Percentiles rank a stretch among this genome's conserved stretches.
These are phyloP conservation scores for Pichia cephalocereana DNA, from an alignment of 805 yeast species.

Conservation along the genomic window DNA sequence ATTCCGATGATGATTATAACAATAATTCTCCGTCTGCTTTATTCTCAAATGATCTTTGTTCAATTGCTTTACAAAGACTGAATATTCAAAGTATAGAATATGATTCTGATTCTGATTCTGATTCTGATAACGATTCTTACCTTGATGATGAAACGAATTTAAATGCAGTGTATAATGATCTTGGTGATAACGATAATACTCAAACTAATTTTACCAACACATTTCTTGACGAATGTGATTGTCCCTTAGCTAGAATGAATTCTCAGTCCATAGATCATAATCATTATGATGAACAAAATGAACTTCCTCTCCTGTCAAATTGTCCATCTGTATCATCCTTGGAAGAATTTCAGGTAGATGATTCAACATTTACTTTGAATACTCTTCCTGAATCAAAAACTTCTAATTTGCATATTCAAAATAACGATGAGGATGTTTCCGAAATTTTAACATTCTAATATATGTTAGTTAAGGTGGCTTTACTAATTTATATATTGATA, in stretches of 20 bases:
- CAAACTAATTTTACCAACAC: neutral
- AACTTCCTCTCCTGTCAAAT: slow-evolving; percentile 21
- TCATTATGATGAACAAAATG: slow-evolving; percentile 3
- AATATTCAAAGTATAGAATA: neutral
- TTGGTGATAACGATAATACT: neutral
- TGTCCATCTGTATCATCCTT: slow-evolving; percentile 23
- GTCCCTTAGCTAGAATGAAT: slow-evolving; percentile 1
- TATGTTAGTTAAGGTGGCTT: neutral
- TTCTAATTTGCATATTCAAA: neutral
- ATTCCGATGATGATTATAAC: neutral
- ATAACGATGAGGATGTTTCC: neutral
- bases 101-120: neutral
- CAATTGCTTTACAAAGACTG: slow-evolving; percentile 1
- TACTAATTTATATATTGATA: neutral
- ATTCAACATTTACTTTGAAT: neutral
- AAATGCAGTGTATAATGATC: neutral
- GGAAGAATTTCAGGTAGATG: slow-evolving; percentile 11
- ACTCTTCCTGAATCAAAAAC: neutral
- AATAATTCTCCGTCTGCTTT: neutral
- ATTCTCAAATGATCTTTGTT: neutral
- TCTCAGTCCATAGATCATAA: neutral
- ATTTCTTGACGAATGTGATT: neutral
- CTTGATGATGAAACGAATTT: neutral
- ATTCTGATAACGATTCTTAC: slow-evolving; percentile 1
- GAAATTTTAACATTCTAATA: neutral